Conservation (phyloP, 1,284 basidiomycete genomes). For the Sparassis latifolia region DNA sequence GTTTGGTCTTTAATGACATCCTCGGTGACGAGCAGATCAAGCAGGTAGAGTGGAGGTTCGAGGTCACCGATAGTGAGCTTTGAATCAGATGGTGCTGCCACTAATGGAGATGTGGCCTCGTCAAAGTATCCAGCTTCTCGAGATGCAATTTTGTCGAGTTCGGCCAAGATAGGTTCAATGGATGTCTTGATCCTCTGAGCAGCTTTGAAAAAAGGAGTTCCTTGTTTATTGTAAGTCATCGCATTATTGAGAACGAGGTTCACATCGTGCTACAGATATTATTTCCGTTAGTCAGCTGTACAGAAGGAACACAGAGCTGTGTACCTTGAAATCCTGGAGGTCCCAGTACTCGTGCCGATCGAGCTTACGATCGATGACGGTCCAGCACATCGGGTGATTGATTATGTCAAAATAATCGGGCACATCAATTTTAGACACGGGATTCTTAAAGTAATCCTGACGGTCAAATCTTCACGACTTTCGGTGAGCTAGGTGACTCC, state of each 20-base stretch:
- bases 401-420: slow-evolving; percentile 93
- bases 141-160: slow-evolving; percentile 35
- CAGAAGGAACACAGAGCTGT: not conserved
- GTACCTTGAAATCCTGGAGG: slow-evolving; percentile 71
- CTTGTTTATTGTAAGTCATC: slow-evolving; percentile 78
- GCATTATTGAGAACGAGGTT: slow-evolving; percentile 84
- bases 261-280: slow-evolving; percentile 61
- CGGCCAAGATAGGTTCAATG: slow-evolving; percentile 53
- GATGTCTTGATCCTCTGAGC: slow-evolving; percentile 65
- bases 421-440: slow-evolving; percentile 74
- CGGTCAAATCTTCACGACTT: slow-evolving; percentile 59
- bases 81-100: slow-evolving; percentile 10
- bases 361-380: slow-evolving; percentile 72
- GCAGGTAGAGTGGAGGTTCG: slow-evolving; percentile 54
- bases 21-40: slow-evolving; percentile 48
- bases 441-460: slow-evolving; percentile 70
- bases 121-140: not conserved
- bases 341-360: slow-evolving; percentile 77
- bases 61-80: slow-evolving; percentile 47
- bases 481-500: not conserved
- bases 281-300: not conserved
- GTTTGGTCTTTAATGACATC: slow-evolving; percentile 45
- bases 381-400: slow-evolving; percentile 88
- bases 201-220: slow-evolving; percentile 66
- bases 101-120: not conserved